phyloP scores from a whole-genome alignment of 176 grass and related monocot species.

The Eleusine indica region DNA sequence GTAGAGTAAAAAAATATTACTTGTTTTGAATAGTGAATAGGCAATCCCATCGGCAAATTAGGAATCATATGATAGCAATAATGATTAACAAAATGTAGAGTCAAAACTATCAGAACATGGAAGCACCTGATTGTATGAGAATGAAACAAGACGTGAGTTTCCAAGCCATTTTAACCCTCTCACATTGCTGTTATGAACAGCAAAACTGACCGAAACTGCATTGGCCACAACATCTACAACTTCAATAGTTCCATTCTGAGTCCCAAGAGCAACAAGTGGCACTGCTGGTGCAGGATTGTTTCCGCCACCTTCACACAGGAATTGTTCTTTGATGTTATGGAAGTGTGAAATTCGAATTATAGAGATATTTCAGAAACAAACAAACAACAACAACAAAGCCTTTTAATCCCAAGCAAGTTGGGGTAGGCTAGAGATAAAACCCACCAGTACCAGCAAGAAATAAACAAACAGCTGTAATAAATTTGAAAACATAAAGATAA shows the following conservation, averaged over 20 bases:
- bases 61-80: conserved; percentile 29
- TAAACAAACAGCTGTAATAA: not conserved
- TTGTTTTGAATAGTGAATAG: conserved; percentile 17
- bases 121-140: conserved; percentile 86
- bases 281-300: conserved; percentile 99
- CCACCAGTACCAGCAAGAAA: not conserved
- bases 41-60: conserved; percentile 21
- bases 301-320: conserved; percentile 83
- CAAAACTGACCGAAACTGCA: conserved; percentile 87
- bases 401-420: not conserved
- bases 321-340: conserved; percentile 30
- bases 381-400: not conserved
- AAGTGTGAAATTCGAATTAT: conserved; percentile 24
- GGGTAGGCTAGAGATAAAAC: not conserved
- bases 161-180: conserved; percentile 97
- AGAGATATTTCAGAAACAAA: conserved; percentile 1
- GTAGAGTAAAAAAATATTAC: not conserved
- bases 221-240: conserved; percentile 82
- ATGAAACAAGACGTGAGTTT: conserved; percentile 96
- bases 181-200: conserved; percentile 79
- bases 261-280: conserved; percentile 92
- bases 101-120: conserved; percentile 37
- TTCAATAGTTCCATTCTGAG: conserved; percentile 90
- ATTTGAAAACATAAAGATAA: conserved; percentile 36
- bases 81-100: conserved; percentile 38